Conservation (phyloP, 345 rosid species). For the Conringia planisiliqua region DNA sequence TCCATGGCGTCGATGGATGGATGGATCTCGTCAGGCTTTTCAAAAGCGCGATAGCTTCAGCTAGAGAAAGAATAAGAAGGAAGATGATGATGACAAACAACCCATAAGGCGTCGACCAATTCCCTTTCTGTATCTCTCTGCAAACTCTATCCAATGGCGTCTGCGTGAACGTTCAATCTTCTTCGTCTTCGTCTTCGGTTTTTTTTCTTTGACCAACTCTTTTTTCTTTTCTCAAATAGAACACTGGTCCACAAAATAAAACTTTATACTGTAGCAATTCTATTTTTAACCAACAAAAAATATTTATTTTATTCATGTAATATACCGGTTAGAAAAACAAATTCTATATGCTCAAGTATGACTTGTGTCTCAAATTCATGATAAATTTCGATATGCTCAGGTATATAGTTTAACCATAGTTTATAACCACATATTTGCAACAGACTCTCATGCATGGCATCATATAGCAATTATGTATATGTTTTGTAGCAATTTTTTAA, state of each 20-base stretch:
- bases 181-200: not conserved
- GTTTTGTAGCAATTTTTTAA: no score
- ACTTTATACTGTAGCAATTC: no score
- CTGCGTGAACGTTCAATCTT: constrained; percentile 6
- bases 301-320: no score
- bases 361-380: no score
- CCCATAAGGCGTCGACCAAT: not conserved
- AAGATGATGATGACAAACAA: not conserved
- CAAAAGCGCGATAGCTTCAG: not conserved
- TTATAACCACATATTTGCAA: no score
- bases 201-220: not conserved
- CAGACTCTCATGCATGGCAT: no score
- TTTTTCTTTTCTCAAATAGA: not conserved
- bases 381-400: no score
- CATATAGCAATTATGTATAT: no score
- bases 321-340: no score
- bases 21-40: constrained; percentile 4
- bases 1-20: constrained; percentile 25
- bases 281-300: no score
- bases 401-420: no score
- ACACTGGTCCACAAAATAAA: not conserved
- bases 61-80: not conserved
- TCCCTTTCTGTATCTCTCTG: not conserved
- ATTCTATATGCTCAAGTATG: no score
- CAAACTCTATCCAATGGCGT: constrained; percentile 16